Evolutionary conservation across 2,329 filamentous ascomycete species (phyloP).

Genomic region (Reticulascus tulasneorum): DNA sequence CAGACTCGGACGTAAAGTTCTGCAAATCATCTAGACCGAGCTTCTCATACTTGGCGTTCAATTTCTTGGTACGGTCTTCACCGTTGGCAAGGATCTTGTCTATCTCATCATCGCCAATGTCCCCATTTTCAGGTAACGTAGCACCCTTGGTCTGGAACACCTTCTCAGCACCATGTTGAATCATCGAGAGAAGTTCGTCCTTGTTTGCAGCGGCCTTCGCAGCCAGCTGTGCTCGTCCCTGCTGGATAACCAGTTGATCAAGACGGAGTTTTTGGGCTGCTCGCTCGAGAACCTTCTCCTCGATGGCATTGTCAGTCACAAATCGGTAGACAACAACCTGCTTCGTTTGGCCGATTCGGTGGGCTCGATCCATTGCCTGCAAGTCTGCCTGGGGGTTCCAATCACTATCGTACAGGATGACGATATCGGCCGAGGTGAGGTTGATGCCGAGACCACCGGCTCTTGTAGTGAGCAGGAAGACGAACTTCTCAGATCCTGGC

Average conservation of each 20-base stretch:
- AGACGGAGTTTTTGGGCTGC: constrained; percentile 94
- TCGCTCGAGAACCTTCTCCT: constrained; percentile 95
- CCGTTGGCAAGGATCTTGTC: constrained; percentile 83
- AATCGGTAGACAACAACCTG: constrained; percentile 96
- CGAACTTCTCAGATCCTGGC: constrained; percentile 89
- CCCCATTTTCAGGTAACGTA: constrained; percentile 56
- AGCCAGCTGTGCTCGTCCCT: constrained; percentile 87
- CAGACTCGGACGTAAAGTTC: constrained; percentile 95
- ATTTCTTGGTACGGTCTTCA: constrained; percentile 80
- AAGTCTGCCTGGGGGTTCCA: constrained; percentile 99
- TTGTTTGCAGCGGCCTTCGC: constrained; percentile 91
- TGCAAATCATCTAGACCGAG: constrained; percentile 95
- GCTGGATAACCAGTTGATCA: constrained; percentile 96
- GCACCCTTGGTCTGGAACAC: constrained; percentile 76
- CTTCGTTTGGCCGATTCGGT: constrained; percentile 98
- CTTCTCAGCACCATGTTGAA: constrained; percentile 95
- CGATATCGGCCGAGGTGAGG: constrained; percentile 89
- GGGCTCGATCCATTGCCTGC: constrained; percentile 97
- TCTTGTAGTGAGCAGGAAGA: constrained; percentile 92
- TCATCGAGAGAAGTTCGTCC: constrained; percentile 95
- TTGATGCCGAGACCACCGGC: constrained; percentile 97
- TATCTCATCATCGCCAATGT: constrained; percentile 83
- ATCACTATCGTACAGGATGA: constrained; percentile 94
- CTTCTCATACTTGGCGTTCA: constrained; percentile 94
- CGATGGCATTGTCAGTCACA: constrained; percentile 95